phyloP scores from a whole-genome alignment of 176 grass and related monocot species.

The Oropetium thomaeum region DNA sequence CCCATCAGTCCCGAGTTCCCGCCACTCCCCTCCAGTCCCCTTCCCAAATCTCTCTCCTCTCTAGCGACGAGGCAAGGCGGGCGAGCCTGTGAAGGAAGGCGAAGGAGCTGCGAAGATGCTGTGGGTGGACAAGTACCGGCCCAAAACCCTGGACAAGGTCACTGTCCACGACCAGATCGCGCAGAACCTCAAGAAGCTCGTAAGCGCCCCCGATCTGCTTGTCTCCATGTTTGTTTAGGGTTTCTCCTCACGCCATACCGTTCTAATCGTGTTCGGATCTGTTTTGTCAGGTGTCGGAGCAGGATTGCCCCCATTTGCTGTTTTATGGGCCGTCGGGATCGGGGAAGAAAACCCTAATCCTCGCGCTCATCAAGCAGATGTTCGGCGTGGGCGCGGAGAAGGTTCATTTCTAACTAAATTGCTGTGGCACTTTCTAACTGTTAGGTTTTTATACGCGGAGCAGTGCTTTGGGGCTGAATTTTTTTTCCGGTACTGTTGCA shows the following conservation, averaged over 20 bases:
- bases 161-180: constrained; percentile 83
- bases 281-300: constrained; percentile 69
- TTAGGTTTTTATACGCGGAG: not conserved
- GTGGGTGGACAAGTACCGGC: constrained; percentile 99
- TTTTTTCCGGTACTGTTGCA: constrained; percentile 28
- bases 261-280: not conserved
- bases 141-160: constrained; percentile 83
- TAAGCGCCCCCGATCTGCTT: constrained; percentile 23
- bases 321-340: constrained; percentile 92
- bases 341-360: constrained; percentile 98
- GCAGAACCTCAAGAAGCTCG: constrained; percentile 78
- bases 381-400: constrained; percentile 79
- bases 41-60: constrained; percentile 5
- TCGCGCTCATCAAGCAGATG: constrained; percentile 91
- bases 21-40: constrained; percentile 29
- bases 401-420: constrained; percentile 10
- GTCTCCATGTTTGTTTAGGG: not conserved
- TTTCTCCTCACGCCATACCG: not conserved
- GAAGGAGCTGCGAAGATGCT: constrained; percentile 54
- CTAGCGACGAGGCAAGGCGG: not conserved
- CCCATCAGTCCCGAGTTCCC: constrained; percentile 23
- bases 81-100: not conserved
- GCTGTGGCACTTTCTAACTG: not conserved
- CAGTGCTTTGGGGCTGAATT: not conserved
- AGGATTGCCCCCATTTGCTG: constrained; percentile 95